Conservation (phyloP, 768 basidiomycete genomes). For the Clathrus columnatus region DNA sequence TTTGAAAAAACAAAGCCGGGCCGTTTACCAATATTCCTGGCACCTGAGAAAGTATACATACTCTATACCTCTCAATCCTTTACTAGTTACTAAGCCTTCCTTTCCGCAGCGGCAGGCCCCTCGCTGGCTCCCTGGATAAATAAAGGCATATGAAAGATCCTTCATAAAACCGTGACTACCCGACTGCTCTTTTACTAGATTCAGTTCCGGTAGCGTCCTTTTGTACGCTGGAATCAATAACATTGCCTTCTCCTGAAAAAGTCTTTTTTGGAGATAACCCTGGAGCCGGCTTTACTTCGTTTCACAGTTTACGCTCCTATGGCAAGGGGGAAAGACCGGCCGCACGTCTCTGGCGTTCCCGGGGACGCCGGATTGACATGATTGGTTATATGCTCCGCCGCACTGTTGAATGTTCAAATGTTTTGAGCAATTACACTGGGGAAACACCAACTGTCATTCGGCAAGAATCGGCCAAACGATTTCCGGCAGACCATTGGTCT, state of each 20-base stretch:
- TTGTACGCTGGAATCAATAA: conserved; percentile 36
- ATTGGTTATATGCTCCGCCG: conserved; percentile 65
- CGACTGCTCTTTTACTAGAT: conserved; percentile 56
- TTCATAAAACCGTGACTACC: conserved; percentile 2
- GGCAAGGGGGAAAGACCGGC: conserved; percentile 43
- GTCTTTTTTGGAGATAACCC: conserved; percentile 53
- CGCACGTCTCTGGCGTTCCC: conserved; percentile 29
- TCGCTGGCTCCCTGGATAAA: conserved; percentile 69
- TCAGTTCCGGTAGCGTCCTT: conserved; percentile 41
- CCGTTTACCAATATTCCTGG: neutral
- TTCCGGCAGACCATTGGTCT: conserved; percentile 83
- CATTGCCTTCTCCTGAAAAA: conserved; percentile 50
- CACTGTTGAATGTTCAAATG: too few species aligned
- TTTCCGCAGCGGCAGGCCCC: conserved; percentile 68
- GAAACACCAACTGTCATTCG: conserved; percentile 42
- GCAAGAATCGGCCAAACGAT: conserved; percentile 56
- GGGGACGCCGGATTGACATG: conserved; percentile 40
- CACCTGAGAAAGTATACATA: neutral
- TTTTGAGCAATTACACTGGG: conserved; percentile 46
- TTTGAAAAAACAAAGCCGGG: neutral
- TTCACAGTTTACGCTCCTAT: conserved; percentile 56
- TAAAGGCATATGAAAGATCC: neutral
- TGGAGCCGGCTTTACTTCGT: conserved; percentile 61
- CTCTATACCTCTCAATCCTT: conserved; percentile 30
- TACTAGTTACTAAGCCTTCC: too few species aligned